These are phyloP conservation scores for Nakazawaea ernobii DNA, from an alignment of 805 yeast species.

Conservation along the genomic window DNA sequence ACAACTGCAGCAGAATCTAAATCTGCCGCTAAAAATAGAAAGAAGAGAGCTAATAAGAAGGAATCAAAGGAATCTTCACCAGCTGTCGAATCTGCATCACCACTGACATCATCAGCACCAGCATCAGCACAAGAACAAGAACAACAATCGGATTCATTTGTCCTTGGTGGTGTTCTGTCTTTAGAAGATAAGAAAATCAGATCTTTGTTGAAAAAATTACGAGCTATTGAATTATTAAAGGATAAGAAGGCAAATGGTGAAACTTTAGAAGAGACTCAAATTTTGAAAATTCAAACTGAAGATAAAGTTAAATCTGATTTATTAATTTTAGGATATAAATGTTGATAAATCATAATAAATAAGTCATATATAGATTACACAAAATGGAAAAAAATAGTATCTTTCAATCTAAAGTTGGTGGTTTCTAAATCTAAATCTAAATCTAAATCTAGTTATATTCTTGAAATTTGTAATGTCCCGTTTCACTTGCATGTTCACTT, in stretches of 20 bases:
- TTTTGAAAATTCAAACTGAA: slow-evolving; percentile 85
- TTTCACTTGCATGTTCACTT: slow-evolving; percentile 53
- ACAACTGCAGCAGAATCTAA: slow-evolving; percentile 41
- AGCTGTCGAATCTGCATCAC: not conserved
- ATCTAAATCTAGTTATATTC: slow-evolving; percentile 38
- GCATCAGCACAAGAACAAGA: slow-evolving; percentile 13
- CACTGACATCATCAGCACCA: slow-evolving; percentile 12
- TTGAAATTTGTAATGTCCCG: slow-evolving; percentile 60
- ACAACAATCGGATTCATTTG: slow-evolving; percentile 28
- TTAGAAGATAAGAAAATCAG: slow-evolving; percentile 92
- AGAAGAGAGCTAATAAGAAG: slow-evolving; percentile 64
- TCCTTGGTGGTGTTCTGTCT: slow-evolving; percentile 58
- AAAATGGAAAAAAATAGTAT: too few relatives aligned
- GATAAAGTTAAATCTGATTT: slow-evolving; percentile 73
- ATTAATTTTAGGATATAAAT: slow-evolving; percentile 55
- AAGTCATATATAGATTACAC: too few relatives aligned
- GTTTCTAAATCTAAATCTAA: too few relatives aligned
- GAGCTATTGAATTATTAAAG: slow-evolving; percentile 92
- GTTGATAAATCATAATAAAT: slow-evolving; percentile 18
- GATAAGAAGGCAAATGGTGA: slow-evolving; percentile 81
- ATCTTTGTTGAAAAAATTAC: slow-evolving; percentile 81
- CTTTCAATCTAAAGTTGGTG: too few relatives aligned
- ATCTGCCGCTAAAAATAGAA: slow-evolving; percentile 66
- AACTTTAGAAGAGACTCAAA: slow-evolving; percentile 86
- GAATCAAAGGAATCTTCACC: slow-evolving; percentile 18